Evolutionary conservation across 2,329 filamentous ascomycete species (phyloP).

Genomic region (Cryphonectria parasitica): DNA sequence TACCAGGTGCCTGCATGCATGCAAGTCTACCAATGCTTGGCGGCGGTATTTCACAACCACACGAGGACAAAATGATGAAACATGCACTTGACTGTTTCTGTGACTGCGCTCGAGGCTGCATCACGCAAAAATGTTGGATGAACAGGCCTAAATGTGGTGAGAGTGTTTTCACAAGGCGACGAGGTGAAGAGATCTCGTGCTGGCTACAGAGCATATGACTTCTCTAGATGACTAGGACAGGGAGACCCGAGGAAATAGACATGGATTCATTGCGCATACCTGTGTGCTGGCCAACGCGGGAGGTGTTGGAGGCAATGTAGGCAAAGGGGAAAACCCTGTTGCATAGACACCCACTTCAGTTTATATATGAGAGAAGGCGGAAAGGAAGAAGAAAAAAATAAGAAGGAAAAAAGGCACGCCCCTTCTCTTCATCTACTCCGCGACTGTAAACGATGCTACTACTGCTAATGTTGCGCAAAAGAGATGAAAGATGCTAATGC

Average conservation of each 20-base stretch:
- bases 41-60: not conserved
- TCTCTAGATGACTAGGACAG: not conserved
- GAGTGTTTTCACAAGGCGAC: not conserved
- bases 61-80: not conserved
- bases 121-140: no score
- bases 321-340: not conserved
- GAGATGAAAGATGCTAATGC: not conserved
- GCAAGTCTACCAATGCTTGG: not conserved
- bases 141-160: not conserved
- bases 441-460: not conserved
- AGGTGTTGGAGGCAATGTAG: not conserved
- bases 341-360: not conserved
- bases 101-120: no score
- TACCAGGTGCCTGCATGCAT: not conserved
- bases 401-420: not conserved
- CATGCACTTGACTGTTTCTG: no score
- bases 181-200: not conserved
- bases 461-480: not conserved
- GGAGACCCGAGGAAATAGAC: not conserved
- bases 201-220: not conserved
- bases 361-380: not conserved
- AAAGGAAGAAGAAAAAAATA: no score
- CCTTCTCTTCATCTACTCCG: not conserved
- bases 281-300: not conserved
- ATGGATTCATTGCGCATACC: not conserved